These are phyloP conservation scores for Beauveria sp. DNA, from an alignment of 2,329 filamentous ascomycete genomes.

Conservation along the genomic window DNA sequence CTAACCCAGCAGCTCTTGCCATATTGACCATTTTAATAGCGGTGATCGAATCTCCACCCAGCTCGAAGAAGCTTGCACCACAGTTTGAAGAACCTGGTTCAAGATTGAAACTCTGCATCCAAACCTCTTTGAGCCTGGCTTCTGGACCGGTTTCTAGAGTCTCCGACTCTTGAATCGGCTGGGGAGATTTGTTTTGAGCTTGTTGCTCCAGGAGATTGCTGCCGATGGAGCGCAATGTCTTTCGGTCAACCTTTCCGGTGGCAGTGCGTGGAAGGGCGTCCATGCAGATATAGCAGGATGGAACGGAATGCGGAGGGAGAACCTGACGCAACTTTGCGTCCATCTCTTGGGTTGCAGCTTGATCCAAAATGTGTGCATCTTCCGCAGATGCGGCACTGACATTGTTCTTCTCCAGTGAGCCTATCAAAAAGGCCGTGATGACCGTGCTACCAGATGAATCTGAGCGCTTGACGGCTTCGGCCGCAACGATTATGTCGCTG, in stretches of 20 bases:
- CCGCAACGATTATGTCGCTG: background rate
- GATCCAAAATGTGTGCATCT: background rate
- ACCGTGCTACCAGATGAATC: background rate
- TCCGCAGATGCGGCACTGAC: background rate
- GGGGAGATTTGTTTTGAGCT: too few relatives aligned
- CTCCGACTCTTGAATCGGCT: too few relatives aligned
- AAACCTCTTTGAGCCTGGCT: background rate
- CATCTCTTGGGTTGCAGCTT: background rate
- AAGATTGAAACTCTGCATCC: conserved; percentile 2
- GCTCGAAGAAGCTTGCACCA: background rate
- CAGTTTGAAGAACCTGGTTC: background rate
- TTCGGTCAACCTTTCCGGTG: conserved; percentile 9
- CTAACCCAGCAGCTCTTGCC: conserved; percentile 5
- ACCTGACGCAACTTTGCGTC: background rate
- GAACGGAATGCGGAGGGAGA: conserved; percentile 4
- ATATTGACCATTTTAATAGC: conserved; percentile 7
- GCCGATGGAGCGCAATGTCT: conserved; percentile 4
- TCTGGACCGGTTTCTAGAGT: background rate
- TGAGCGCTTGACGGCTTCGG: background rate
- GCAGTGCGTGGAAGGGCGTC: conserved; percentile 5
- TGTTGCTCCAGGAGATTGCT: background rate
- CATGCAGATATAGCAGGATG: conserved; percentile 7
- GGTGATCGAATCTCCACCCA: background rate
- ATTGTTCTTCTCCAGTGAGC: background rate
- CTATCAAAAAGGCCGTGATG: background rate